Evolutionary conservation across 2,329 filamentous ascomycete species (phyloP), one percentile per base, ranked within the genome.

Genomic region (Sordariomycetes sp.): DNA sequence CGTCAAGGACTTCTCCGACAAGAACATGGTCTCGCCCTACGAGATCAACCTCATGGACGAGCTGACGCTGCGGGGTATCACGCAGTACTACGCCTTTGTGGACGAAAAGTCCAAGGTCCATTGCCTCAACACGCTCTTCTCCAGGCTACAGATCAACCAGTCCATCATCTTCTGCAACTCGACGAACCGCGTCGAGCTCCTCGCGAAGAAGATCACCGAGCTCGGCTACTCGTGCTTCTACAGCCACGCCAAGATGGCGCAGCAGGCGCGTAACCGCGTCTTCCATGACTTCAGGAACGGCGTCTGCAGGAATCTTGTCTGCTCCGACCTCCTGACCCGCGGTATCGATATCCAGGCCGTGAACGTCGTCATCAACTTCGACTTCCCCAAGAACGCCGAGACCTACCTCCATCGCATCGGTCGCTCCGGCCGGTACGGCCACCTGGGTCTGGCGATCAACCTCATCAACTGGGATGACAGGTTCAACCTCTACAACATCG

Each of bases 151-250:
- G 74, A 99, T 99, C 77, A 99, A 99, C 76, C 94, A 99, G 78
- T 99, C 95, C 62, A 99, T 99, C 77, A 99, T 99, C 71, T 99
- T 99, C 78, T 99, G 94, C 77, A 99, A 99, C 75, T 99, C 94
- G 48, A 99, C 94, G 58, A 97, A 97, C 73, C 90, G 94, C 64
- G 94, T 99, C 61, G 94, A 99, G 74, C 81, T 99, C 57, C 83
- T 99, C 28, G 94, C 94, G 55, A 99, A 99, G 81, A 99, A 99
- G 75, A 99, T 99, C 68, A 99, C 95, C 54, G 95, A 99, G 72
- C 84, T 99, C 63, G 94, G 94, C 63, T 99, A 99, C 75, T 99
- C 94, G 1, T 99, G 94, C 77, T 99, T 97, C 77, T 99, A 99
- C 77, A 97, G 93, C 65, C 94, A 99, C 72, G 94, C 94, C 57